Conservation (phyloP, 2,329 filamentous ascomycete species). For the Penicillium polonicum region DNA sequence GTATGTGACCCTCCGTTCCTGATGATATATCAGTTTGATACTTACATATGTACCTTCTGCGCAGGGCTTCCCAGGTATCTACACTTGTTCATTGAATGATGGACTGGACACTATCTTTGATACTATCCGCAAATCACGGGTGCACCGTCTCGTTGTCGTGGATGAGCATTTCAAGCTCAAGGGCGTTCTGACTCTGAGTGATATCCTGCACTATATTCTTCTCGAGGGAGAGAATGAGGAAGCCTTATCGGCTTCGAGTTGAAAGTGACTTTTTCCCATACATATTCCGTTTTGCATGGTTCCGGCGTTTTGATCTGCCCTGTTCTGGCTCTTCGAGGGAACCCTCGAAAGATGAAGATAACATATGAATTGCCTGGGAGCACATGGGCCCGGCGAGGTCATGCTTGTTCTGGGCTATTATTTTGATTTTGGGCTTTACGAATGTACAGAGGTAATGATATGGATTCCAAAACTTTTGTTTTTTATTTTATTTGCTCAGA, state of each 20-base stretch:
- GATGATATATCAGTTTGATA: not conserved
- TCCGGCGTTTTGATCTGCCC: constrained; percentile 32
- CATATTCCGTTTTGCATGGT: constrained; percentile 33
- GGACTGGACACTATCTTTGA: constrained; percentile 94
- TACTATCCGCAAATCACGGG: constrained; percentile 89
- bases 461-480: constrained; percentile 22
- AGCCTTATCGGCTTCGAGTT: constrained; percentile 25
- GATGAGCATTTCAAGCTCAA: constrained; percentile 84
- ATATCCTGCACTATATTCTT: constrained; percentile 93
- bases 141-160: constrained; percentile 89
- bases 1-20: constrained; percentile 43
- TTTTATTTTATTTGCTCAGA: constrained; percentile 11
- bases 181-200: constrained; percentile 88
- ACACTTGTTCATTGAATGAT: constrained; percentile 90
- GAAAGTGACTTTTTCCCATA: constrained; percentile 17
- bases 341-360: not conserved
- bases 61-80: constrained; percentile 89
- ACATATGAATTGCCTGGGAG: not conserved
- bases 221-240: constrained; percentile 70
- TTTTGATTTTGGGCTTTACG: constrained; percentile 21
- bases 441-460: constrained; percentile 34
- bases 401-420: not conserved
- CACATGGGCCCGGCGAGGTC: constrained; percentile 9
- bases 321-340: constrained; percentile 9
- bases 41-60: not conserved